phyloP scores from a whole-genome alignment of 192 early-diverging fungal species.

The Podochytrium sp. region DNA sequence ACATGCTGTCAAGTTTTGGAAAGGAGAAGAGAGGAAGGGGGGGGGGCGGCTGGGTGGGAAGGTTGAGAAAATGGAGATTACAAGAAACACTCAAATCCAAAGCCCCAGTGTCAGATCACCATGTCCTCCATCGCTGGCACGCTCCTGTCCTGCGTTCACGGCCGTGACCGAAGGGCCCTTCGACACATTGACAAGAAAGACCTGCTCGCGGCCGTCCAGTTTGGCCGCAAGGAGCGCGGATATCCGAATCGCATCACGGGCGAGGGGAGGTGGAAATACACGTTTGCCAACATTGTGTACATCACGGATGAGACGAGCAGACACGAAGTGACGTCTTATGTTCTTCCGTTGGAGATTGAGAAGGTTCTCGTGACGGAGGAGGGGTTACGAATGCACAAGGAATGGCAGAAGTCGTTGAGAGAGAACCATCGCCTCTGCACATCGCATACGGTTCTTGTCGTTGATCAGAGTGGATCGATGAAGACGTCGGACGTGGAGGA shows the following conservation, averaged over 20 bases:
- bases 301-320: not conserved
- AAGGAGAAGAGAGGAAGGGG: not conserved
- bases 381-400: too few relatives aligned
- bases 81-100: too few relatives aligned
- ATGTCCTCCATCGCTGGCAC: not conserved
- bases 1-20: constrained; percentile 62
- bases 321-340: not conserved
- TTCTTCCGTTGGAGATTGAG: not conserved
- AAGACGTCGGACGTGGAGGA: not conserved
- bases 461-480: constrained; percentile 1
- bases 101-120: not conserved
- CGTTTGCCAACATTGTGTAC: constrained; percentile 9
- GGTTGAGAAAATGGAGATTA: not conserved
- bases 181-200: constrained; percentile 6
- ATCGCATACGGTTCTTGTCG: not conserved
- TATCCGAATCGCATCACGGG: not conserved
- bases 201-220: not conserved
- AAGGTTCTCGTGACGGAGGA: not conserved
- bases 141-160: not conserved
- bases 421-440: not conserved
- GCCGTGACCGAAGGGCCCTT: not conserved
- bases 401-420: not conserved
- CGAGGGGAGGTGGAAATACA: not conserved
- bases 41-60: not conserved
- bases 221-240: not conserved